Conservation (phyloP, 2,329 filamentous ascomycete genomes). For the Xylaria sp. region DNA sequence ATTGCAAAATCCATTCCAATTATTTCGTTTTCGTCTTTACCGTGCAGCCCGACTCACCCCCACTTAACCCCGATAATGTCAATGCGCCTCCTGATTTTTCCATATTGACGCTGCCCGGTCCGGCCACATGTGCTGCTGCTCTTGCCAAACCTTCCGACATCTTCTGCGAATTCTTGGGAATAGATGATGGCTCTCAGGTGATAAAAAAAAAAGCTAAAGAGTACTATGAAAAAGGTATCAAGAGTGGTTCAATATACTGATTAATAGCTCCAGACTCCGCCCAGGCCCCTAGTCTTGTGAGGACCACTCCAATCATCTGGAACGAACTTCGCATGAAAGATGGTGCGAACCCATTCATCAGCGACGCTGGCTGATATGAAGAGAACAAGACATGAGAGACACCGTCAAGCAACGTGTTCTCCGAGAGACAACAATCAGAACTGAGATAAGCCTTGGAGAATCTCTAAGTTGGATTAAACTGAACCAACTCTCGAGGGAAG, state of each 20-base stretch:
- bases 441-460: constrained; percentile 5
- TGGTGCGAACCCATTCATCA: constrained; percentile 12
- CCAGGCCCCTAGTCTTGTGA: constrained; percentile 16
- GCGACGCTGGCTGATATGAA: background rate
- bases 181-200: constrained; percentile 11
- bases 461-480: constrained; percentile 8
- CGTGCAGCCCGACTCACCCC: constrained; percentile 20
- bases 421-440: constrained; percentile 16
- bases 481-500: constrained; percentile 6
- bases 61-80: constrained; percentile 18
- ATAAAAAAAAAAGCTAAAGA: constrained; percentile 8
- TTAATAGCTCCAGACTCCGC: constrained; percentile 38
- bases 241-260: constrained; percentile 35
- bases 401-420: constrained; percentile 16
- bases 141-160: constrained; percentile 25
- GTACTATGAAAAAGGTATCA: constrained; percentile 36
- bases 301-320: constrained; percentile 14
- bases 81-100: constrained; percentile 23
- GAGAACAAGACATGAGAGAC: constrained; percentile 14
- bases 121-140: constrained; percentile 22
- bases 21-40: constrained; percentile 32
- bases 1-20: constrained; percentile 27
- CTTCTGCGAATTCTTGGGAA: constrained; percentile 21
- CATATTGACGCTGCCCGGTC: constrained; percentile 15
- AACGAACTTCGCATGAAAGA: constrained; percentile 12